Percentiles rank a stretch among this genome's conserved stretches.
phyloP scores from a whole-genome alignment of 306 rosid genomes.

The Spatholobus suberectus region DNA sequence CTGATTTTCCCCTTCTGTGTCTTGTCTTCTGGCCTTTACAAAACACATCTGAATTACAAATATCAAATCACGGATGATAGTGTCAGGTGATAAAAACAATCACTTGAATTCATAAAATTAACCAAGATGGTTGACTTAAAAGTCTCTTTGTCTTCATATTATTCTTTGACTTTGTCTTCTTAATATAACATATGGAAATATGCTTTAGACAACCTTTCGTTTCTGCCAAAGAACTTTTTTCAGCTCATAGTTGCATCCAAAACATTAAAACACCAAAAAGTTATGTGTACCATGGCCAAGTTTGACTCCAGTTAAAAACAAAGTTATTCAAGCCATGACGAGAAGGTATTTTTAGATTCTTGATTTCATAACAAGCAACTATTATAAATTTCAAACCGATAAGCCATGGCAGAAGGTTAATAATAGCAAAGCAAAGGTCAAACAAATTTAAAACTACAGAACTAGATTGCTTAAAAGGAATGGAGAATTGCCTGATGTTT shows the following conservation, averaged over 20 bases:
- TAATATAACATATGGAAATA: background rate
- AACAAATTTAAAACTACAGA: constrained; percentile 9
- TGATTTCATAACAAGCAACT: constrained; percentile 16
- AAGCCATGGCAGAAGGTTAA: constrained; percentile 7
- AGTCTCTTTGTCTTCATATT: background rate
- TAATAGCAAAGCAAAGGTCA: constrained; percentile 21
- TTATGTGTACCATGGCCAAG: background rate
- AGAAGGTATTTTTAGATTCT: background rate
- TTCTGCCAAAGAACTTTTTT: background rate
- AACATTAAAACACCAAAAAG: constrained; percentile 21
- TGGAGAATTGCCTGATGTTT: constrained; percentile 65
- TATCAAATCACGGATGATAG: constrained; percentile 30
- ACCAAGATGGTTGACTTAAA: constrained; percentile 23
- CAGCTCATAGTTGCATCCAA: constrained; percentile 9
- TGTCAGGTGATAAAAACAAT: constrained; percentile 19
- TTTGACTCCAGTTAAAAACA: constrained; percentile 21
- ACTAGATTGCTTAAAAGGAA: constrained; percentile 39
- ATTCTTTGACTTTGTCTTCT: background rate
- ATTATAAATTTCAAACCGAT: background rate
- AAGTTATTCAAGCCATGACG: constrained; percentile 21
- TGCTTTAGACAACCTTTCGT: constrained; percentile 14
- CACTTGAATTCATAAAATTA: constrained; percentile 21
- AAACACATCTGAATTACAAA: constrained; percentile 57
- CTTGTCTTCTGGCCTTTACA: constrained; percentile 51
- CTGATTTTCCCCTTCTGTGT: constrained; percentile 95